Evolutionary conservation across 225 moss, liverwort and hornwort species (phyloP).

Genomic region (Polytrichum commune): DNA sequence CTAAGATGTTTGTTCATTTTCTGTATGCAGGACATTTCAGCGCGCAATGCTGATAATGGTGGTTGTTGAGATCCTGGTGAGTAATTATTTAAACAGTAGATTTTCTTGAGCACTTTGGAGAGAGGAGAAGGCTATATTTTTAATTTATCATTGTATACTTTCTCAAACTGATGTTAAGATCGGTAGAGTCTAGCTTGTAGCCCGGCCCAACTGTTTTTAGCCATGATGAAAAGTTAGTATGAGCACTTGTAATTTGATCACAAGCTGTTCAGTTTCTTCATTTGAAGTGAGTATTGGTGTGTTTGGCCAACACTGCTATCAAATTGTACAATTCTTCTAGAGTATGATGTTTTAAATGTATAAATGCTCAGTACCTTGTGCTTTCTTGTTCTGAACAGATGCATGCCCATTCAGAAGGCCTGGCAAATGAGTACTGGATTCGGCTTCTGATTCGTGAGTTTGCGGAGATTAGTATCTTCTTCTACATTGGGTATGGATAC

Average conservation of each 20-base stretch:
- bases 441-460: slow-evolving; percentile 76
- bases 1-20: background rate
- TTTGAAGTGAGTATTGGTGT: background rate
- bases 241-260: background rate
- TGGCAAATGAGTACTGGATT: slow-evolving; percentile 83
- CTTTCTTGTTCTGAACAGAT: slow-evolving; percentile 40
- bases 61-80: slow-evolving; percentile 74
- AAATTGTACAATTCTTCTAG: too few species aligned
- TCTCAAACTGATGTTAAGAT: too few species aligned
- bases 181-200: too few species aligned
- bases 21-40: slow-evolving; percentile 72
- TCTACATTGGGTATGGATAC: slow-evolving; percentile 70
- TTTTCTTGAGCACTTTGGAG: too few species aligned
- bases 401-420: slow-evolving; percentile 66
- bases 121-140: too few species aligned
- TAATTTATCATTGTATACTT: too few species aligned
- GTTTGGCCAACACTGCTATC: too few species aligned
- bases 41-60: slow-evolving; percentile 75
- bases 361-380: slow-evolving; percentile 6
- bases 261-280: background rate
- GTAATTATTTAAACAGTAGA: slow-evolving; percentile 15
- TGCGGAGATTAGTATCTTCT: slow-evolving; percentile 64
- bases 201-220: too few species aligned
- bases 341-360: too few species aligned
- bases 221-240: background rate